Evolutionary conservation across 2,329 filamentous ascomycete species (phyloP), one percentile per base, ranked within the genome.

Genomic region (Cladophialophora psammophila): DNA sequence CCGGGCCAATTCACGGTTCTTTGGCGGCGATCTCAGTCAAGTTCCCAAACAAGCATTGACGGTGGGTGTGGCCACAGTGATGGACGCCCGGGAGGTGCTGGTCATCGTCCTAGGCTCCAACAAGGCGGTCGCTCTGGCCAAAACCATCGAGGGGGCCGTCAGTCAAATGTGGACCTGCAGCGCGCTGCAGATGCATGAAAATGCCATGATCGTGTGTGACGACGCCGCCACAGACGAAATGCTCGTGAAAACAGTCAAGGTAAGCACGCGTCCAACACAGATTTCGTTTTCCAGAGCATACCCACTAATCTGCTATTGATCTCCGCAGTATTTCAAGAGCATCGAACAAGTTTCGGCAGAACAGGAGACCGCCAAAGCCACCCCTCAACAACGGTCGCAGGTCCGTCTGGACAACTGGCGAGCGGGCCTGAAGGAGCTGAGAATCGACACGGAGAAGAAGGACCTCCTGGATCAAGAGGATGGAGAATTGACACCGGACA

Each of bases 111-210:
- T 91, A 0, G 92, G 92, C 26, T 88, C 91, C 52, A 91, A 92
- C 82, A 96, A 96, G 79, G 88, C 92, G 0, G 82, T 91, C 38
- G 92, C 92, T 34, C 80, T 96, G 69, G 90, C 94, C 77, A 90
- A 88, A 74, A 93, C 91, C 72, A 87, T 96, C 70, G 92, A 96
- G 78, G 89, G 90, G 64, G 90, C 90, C 35, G 87, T 96, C 68
- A 94, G 93, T 78, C 92, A 95, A 80, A 94, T 94, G 91, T 96
- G 92, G 92, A 94, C 92, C 0, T 84, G 95, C 6, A 94, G 91
- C 8, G 88, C 88, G 63, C 83, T 96, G 50, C 92, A 96, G 77
- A 81, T 94, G 69, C 92, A 95, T 77, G 90, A 88, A 3, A 90
- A 94, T 74, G 89, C 92, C 61, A 88, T 95, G 84, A 88, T 95